Percentiles rank a stretch among this genome's conserved stretches.
phyloP scores from a whole-genome alignment of 2,329 filamentous ascomycete genomes.

The Diaporthe sp. region DNA sequence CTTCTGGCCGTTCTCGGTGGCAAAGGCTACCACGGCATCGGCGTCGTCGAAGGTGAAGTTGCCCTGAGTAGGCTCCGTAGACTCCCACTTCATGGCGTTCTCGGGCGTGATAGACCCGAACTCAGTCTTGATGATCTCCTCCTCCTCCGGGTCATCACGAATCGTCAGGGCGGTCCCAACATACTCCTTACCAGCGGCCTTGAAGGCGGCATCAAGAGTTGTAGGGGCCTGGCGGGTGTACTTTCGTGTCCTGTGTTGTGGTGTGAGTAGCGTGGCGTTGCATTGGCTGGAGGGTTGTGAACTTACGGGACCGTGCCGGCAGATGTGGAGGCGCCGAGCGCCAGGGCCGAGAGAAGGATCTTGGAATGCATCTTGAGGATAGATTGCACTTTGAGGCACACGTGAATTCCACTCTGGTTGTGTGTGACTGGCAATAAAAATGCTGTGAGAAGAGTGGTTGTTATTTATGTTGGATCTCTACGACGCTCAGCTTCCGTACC shows the following conservation, averaged over 20 bases:
- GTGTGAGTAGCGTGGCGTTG: not conserved
- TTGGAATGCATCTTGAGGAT: slow-evolving; percentile 15
- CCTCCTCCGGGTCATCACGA: slow-evolving; percentile 63
- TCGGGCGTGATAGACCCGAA: slow-evolving; percentile 70
- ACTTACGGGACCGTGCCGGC: slow-evolving; percentile 32
- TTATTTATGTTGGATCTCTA: slow-evolving; percentile 7
- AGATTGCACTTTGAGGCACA: not conserved
- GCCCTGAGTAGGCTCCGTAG: slow-evolving; percentile 67
- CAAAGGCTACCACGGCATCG: slow-evolving; percentile 60
- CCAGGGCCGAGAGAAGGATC: slow-evolving; percentile 15
- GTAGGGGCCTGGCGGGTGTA: not conserved
- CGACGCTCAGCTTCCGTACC: slow-evolving; percentile 11
- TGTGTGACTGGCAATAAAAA: not conserved
- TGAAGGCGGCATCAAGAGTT: slow-evolving; percentile 46
- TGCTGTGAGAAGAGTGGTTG: slow-evolving; percentile 16
- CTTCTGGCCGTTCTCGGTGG: slow-evolving; percentile 55
- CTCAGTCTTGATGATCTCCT: slow-evolving; percentile 64
- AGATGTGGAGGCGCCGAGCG: slow-evolving; percentile 14
- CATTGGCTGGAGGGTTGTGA: not conserved
- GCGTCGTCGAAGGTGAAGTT: slow-evolving; percentile 69
- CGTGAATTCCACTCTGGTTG: not conserved
- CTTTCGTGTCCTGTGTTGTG: not conserved
- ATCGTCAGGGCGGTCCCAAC: slow-evolving; percentile 73
- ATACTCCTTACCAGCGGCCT: slow-evolving; percentile 55
- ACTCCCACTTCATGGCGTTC: slow-evolving; percentile 68